Evolutionary conservation across 345 rosid genomes (phyloP), one percentile per base, ranked within the genome.

Genomic region (Adansonia digitata): DNA sequence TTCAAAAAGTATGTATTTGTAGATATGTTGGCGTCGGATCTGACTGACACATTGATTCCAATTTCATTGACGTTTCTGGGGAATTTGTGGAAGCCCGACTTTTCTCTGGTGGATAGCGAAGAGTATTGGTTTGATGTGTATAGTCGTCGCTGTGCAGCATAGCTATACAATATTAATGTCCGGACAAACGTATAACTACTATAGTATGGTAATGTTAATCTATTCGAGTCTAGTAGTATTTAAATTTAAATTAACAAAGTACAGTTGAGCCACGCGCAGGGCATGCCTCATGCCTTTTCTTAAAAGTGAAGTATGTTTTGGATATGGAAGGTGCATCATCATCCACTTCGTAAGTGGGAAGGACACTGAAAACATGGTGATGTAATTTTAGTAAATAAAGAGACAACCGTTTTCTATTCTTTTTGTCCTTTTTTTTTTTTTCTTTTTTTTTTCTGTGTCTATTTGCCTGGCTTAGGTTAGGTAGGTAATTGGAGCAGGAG

Each of bases 301-400:
- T n/a, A 0, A 65, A 22, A 5, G 49, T 65, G 35, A 63, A 63
- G 8, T 39, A 20, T 40, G 49, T 37, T 39, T 64, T 64, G 4
- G 43, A 11, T 10, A 64, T 63, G 69, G 9, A 63, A 34, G 43
- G 40, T 34, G 43, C n/a, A 12, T 12, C 31, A 24, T 43, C 71
- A 42, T 66, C 71, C 71, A 66, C 71, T 66, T 42, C 52, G 24
- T 66, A 1, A 66, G 52, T 65, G 70, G 70, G 70, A 43, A 40
- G 34, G n/a, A 42, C 70, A 65, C 51, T 42, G 11, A 37, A 5
- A 66, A 42, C 22, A 22, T 7, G 68, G 26, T 24, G 35, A 43
- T 40, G 9, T 66, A 24, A 20, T 39, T 62, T n/a, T n/a, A 37
- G 2, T 40, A 40, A 43, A 39, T 18, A 39, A 64, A 39, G 2